phyloP scores from a whole-genome alignment of 306 rosid species.

The Elaeagnus macrophylla region DNA sequence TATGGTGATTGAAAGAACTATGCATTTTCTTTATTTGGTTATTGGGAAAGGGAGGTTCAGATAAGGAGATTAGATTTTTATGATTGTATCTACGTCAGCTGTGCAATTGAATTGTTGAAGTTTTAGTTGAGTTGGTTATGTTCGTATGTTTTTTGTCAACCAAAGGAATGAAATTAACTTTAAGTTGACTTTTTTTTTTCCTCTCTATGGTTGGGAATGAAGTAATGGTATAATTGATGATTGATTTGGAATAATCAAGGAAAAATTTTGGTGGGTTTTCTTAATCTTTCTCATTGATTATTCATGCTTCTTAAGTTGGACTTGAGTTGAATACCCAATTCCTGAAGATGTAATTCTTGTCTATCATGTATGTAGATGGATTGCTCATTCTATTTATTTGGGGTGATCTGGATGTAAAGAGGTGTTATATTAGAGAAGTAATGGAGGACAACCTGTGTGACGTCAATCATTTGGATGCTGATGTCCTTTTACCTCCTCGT shows the following conservation, averaged over 20 bases:
- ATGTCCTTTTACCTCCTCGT: slow-evolving; percentile 90
- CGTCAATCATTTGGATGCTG: slow-evolving; percentile 70
- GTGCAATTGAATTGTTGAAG: background rate
- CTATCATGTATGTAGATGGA: slow-evolving; percentile 19
- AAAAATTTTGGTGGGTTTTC: background rate
- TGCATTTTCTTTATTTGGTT: background rate
- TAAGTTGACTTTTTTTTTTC: background rate
- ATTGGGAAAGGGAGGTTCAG: background rate
- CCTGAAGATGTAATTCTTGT: slow-evolving; percentile 5
- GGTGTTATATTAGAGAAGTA: slow-evolving; percentile 20
- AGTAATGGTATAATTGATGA: background rate
- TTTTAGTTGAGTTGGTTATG: background rate
- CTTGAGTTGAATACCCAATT: background rate
- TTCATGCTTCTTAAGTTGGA: background rate
- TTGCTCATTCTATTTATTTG: slow-evolving; percentile 24
- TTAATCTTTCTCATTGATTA: background rate
- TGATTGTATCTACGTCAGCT: background rate
- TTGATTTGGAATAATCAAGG: background rate
- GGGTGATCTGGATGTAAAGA: slow-evolving; percentile 27
- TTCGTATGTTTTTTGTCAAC: background rate
- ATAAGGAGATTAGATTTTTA: background rate
- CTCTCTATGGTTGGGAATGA: background rate
- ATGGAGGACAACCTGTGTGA: slow-evolving; percentile 79
- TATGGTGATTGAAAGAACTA: background rate
- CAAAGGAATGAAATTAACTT: background rate